These are phyloP conservation scores for Bipolaris gigantea DNA, from an alignment of 2,329 filamentous ascomycete genomes.

Conservation along the genomic window DNA sequence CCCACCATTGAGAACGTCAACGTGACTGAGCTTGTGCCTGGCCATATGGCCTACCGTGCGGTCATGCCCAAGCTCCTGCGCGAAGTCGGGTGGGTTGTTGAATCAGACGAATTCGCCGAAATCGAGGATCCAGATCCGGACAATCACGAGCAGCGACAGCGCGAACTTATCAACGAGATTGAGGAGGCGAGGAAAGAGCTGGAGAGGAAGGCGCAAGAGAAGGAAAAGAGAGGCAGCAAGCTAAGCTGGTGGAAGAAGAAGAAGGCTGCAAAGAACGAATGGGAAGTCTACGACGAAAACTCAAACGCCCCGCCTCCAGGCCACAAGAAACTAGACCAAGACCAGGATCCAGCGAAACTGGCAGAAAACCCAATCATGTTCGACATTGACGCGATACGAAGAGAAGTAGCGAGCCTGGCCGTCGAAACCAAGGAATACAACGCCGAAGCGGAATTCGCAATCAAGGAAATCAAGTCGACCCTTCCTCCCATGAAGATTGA, in stretches of 20 bases:
- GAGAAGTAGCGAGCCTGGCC: slow-evolving; percentile 70
- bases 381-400: slow-evolving; percentile 88
- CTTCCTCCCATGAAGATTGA: slow-evolving; percentile 85
- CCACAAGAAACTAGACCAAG: slow-evolving; percentile 33
- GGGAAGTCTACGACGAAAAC: slow-evolving; percentile 87
- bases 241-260: slow-evolving; percentile 80
- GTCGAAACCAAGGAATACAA: slow-evolving; percentile 57
- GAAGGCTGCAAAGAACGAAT: slow-evolving; percentile 81
- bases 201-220: slow-evolving; percentile 65
- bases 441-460: slow-evolving; percentile 52
- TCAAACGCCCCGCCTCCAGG: slow-evolving; percentile 8
- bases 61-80: slow-evolving; percentile 87
- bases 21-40: slow-evolving; percentile 80
- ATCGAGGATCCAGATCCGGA: slow-evolving; percentile 98
- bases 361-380: slow-evolving; percentile 73
- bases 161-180: slow-evolving; percentile 94
- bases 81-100: slow-evolving; percentile 86
- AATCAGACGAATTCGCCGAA: slow-evolving; percentile 91
- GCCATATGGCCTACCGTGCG: slow-evolving; percentile 94
- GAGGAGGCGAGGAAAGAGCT: slow-evolving; percentile 88
- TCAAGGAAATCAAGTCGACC: slow-evolving; percentile 84
- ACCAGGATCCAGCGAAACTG: slow-evolving; percentile 53
- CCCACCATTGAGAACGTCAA: slow-evolving; percentile 86
- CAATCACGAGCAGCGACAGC: slow-evolving; percentile 81
- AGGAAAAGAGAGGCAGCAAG: slow-evolving; percentile 61